phyloP scores from a whole-genome alignment of 768 basidiomycete species.

The Naematelia encephala region DNA sequence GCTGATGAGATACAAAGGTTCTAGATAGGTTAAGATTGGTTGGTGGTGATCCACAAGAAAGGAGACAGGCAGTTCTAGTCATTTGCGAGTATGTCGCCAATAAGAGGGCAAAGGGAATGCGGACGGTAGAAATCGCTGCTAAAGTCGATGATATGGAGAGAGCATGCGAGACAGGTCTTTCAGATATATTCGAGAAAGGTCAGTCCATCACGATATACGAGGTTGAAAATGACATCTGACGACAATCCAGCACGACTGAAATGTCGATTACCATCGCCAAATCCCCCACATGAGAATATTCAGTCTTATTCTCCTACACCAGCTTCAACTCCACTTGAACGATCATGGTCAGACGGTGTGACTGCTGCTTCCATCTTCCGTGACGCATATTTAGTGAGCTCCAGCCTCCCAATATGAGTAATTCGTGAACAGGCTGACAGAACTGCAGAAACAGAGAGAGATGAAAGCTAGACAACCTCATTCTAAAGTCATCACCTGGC shows the following conservation, averaged over 20 bases:
- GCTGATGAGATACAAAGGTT: too few relatives aligned
- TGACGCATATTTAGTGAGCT: slow-evolving; percentile 5
- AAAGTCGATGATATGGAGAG: not conserved
- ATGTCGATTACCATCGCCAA: not conserved
- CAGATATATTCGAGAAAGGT: not conserved
- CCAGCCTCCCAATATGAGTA: not conserved
- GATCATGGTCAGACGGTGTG: not conserved
- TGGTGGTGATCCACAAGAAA: not conserved
- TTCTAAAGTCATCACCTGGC: not conserved
- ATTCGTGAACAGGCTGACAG: not conserved
- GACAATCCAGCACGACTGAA: not conserved
- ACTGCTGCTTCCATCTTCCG: slow-evolving; percentile 1
- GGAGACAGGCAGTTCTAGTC: not conserved
- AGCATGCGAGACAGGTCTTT: not conserved
- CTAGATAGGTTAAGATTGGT: not conserved
- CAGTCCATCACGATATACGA: too few relatives aligned
- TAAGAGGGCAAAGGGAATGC: not conserved
- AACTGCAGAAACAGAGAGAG: not conserved
- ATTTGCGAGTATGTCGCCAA: not conserved
- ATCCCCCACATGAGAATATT: not conserved
- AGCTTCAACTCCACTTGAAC: not conserved
- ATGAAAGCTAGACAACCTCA: not conserved
- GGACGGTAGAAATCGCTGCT: not conserved
- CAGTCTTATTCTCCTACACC: not conserved
- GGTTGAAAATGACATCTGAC: too few relatives aligned